Conservation (phyloP, 176 grass and related monocot species). For the Leersia perrieri region DNA sequence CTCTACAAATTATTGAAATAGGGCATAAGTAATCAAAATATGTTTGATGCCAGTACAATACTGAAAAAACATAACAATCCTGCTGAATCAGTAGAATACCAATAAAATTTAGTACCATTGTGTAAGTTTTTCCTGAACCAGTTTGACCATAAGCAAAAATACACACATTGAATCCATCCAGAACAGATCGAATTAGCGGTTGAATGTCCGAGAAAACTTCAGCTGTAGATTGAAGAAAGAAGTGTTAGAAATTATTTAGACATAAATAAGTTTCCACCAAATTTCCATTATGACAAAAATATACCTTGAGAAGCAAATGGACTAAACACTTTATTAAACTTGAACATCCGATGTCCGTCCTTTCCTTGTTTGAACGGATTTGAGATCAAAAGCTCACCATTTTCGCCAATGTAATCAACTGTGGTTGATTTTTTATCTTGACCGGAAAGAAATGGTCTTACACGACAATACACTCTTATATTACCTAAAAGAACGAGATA, state of each 20-base stretch:
- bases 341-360: slow-evolving; percentile 83
- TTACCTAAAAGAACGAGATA: slow-evolving; percentile 53
- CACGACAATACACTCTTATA: slow-evolving; percentile 95
- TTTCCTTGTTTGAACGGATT: slow-evolving; percentile 93
- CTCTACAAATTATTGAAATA: slow-evolving; percentile 50
- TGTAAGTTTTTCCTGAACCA: slow-evolving; percentile 98
- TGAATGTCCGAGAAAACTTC: slow-evolving; percentile 93
- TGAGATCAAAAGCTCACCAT: slow-evolving; percentile 75
- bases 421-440: slow-evolving; percentile 71
- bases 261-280: neutral
- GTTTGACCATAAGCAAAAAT: slow-evolving; percentile 99
- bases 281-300: neutral
- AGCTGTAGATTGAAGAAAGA: slow-evolving; percentile 37
- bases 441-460: slow-evolving; percentile 89
- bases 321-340: slow-evolving; percentile 92
- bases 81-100: neutral
- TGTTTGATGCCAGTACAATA: neutral
- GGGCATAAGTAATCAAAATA: slow-evolving; percentile 3
- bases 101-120: slow-evolving; percentile 54
- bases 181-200: slow-evolving; percentile 81
- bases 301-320: slow-evolving; percentile 76
- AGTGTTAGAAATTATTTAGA: neutral
- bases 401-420: slow-evolving; percentile 89
- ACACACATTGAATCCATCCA: slow-evolving; percentile 94
- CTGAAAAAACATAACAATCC: neutral